These are phyloP conservation scores for Bretziella fagacearum DNA, from an alignment of 2,329 filamentous ascomycete species.

Conservation along the genomic window DNA sequence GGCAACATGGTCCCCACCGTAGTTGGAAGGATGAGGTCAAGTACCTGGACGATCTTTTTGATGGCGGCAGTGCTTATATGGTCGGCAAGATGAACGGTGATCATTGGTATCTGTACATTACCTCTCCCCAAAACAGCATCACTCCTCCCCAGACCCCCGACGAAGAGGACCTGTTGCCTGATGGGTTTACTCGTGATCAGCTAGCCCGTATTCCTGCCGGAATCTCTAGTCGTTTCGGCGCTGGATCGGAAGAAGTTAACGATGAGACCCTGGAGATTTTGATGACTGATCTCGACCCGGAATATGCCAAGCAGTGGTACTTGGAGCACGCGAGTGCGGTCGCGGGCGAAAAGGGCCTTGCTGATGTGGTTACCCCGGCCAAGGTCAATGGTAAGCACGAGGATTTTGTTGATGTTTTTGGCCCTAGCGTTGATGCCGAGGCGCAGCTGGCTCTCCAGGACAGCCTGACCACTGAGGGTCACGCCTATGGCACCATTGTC, in stretches of 20 bases:
- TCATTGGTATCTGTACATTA: constrained; percentile 97
- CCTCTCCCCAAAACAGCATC: constrained; percentile 60
- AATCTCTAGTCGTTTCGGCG: constrained; percentile 22
- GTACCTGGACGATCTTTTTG: constrained; percentile 80
- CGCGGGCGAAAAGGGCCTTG: constrained; percentile 63
- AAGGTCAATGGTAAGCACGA: constrained; percentile 27
- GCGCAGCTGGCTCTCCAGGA: constrained; percentile 48
- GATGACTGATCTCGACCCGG: constrained; percentile 53
- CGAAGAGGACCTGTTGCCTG: constrained; percentile 17
- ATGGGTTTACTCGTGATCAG: constrained; percentile 23
- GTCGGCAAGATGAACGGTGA: constrained; percentile 99
- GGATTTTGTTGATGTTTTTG: constrained; percentile 63
- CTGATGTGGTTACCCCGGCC: constrained; percentile 25
- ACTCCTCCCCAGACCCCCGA: constrained; percentile 71
- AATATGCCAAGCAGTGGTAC: constrained; percentile 56
- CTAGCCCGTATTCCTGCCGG: constrained; percentile 39
- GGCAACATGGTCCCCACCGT: constrained; percentile 82
- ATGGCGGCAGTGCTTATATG: constrained; percentile 93
- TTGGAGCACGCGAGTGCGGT: constrained; percentile 64
- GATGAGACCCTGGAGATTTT: constrained; percentile 65
- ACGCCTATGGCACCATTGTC: constrained; percentile 81
- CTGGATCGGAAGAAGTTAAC: constrained; percentile 33
- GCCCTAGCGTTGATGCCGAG: constrained; percentile 39
- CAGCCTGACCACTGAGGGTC: constrained; percentile 68
- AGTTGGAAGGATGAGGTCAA: constrained; percentile 96